Evolutionary conservation across 306 rosid genomes (phyloP).

Genomic region (Lathyrus aphaca): DNA sequence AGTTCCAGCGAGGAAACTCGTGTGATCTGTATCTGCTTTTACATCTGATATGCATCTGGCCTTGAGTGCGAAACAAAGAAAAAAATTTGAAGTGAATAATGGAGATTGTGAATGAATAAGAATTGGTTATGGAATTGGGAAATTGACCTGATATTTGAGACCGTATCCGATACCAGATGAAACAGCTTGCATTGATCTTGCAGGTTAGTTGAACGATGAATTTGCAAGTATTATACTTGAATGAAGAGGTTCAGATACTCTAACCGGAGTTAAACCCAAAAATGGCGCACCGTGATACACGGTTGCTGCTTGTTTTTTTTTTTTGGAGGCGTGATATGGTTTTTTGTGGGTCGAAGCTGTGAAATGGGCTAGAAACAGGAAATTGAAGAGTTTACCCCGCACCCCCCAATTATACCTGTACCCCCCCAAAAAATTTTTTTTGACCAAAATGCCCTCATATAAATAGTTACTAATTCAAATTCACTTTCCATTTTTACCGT

Average conservation of each 20-base stretch:
- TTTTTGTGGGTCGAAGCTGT: too few species aligned
- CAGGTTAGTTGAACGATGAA: slow-evolving; percentile 37
- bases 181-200: slow-evolving; percentile 83
- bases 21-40: slow-evolving; percentile 92
- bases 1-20: slow-evolving; percentile 91
- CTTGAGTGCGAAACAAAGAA: slow-evolving; percentile 37
- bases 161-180: slow-evolving; percentile 97
- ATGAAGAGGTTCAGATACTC: slow-evolving; percentile 16
- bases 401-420: too few species aligned
- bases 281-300: slow-evolving; percentile 2
- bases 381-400: too few species aligned
- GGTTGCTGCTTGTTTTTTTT: neutral
- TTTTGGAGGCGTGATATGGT: neutral
- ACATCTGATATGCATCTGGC: slow-evolving; percentile 97
- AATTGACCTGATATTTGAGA: slow-evolving; percentile 82
- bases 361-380: too few species aligned
- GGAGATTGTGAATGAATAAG: neutral
- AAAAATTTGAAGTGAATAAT: neutral
- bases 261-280: slow-evolving; percentile 24
- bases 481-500: too few species aligned
- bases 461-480: too few species aligned
- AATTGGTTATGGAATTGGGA: slow-evolving; percentile 25
- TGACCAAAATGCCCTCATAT: too few species aligned
- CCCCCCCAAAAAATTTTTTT: too few species aligned
- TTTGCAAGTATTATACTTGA: neutral